Evolutionary conservation across 176 grass and related monocot species (phyloP), one percentile per base, ranked within the genome.

Genomic region (Elymus sibiricus): DNA sequence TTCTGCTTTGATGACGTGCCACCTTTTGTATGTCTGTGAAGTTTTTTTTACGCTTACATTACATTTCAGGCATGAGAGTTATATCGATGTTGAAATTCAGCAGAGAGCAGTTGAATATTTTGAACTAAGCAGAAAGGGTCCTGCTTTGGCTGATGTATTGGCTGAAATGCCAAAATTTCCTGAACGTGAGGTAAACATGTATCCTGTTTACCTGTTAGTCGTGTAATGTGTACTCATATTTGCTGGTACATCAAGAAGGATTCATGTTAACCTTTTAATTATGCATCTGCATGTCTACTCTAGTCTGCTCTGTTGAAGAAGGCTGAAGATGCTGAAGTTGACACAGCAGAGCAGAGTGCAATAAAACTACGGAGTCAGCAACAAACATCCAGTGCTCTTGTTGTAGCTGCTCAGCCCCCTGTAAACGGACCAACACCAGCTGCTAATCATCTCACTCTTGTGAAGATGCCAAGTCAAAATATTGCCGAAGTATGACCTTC

Each of bases 141-240:
- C 91, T 85, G 88, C 93, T 91, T 90, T 98, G 63, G 83, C 91
- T 34, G 96, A 98, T 89, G 83, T 98, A 64, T 85, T 98, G 81
- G 96, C 96, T 26, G 96, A 98, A 94, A 98, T 98, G 96, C 96
- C 96, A 1, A 98, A 95, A 84, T 98, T 95, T 88, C 96, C 96
- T 63, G 96, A 98, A 86, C 96, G 93, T 5, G 93, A 94, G 93
- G 93, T 95, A 90, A 85, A 43, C 12, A 14, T 72, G 13, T 26
- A 69, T 35, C 32, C 17, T 37, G 34, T 64, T 64, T 69, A 69
- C n/a, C n/a, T 44, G 7, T 47, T 63, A 12, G 28, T 29, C 53
- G 4, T 27, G 8, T 72, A 39, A 39, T 70, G 34, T 70, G 68
- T 74, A 4, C 10, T 66, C 11, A 37, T 34, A 65, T 64, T 40